Evolutionary conservation across 306 rosid species (phyloP).

Genomic region (Vicia sativa): DNA sequence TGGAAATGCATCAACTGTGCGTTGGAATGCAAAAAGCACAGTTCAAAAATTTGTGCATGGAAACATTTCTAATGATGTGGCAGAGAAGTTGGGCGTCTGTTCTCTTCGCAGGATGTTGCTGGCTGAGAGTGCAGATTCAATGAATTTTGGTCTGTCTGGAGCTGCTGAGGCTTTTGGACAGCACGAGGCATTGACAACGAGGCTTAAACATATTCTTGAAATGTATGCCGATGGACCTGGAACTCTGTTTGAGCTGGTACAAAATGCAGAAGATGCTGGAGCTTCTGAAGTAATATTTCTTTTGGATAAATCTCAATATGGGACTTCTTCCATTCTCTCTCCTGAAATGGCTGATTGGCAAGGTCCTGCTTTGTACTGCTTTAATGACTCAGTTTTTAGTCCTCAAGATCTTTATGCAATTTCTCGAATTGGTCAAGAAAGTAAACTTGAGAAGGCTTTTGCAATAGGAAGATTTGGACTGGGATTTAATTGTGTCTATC

Average conservation of each 20-base stretch:
- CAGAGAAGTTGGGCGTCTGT: slow-evolving; percentile 93
- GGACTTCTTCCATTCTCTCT: slow-evolving; percentile 92
- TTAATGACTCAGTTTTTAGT: slow-evolving; percentile 86
- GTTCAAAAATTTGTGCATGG: slow-evolving; percentile 94
- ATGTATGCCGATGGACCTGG: slow-evolving; percentile 99
- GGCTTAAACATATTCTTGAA: slow-evolving; percentile 98
- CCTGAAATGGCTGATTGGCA: slow-evolving; percentile 99
- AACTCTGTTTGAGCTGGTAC: slow-evolving; percentile 89
- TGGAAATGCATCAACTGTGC: slow-evolving; percentile 51
- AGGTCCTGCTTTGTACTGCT: slow-evolving; percentile 97
- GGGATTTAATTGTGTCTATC: slow-evolving; percentile 98
- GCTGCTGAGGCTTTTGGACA: slow-evolving; percentile 99
- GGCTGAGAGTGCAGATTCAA: slow-evolving; percentile 98
- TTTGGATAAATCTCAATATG: slow-evolving; percentile 90
- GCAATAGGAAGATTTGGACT: slow-evolving; percentile 98
- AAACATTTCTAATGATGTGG: slow-evolving; percentile 92
- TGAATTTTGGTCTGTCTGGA: slow-evolving; percentile 93
- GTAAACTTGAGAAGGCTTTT: slow-evolving; percentile 95
- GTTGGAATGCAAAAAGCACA: slow-evolving; percentile 64
- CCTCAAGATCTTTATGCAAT: slow-evolving; percentile 98
- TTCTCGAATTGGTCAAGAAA: slow-evolving; percentile 99
- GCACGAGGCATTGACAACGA: slow-evolving; percentile 95
- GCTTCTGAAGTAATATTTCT: slow-evolving; percentile 94
- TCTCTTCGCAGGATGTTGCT: slow-evolving; percentile 90
- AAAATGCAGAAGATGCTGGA: slow-evolving; percentile 99